phyloP scores from a whole-genome alignment of 345 rosid genomes.

The Noccaea bulbosa region DNA sequence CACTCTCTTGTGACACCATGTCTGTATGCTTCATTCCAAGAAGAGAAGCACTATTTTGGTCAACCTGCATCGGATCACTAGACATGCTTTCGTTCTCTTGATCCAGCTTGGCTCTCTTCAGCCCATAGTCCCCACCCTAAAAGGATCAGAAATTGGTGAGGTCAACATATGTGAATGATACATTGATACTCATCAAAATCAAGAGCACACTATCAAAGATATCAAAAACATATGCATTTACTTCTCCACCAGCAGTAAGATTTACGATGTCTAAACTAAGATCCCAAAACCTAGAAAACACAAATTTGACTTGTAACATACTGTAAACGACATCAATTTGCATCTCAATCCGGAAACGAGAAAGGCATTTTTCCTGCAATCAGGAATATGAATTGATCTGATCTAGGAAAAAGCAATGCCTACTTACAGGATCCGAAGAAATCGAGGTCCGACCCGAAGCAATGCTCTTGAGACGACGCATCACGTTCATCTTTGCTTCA shows the following conservation, averaged over 20 bases:
- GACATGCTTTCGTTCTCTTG: slow-evolving; percentile 51
- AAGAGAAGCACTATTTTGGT: slow-evolving; percentile 50
- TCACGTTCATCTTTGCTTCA: slow-evolving; percentile 70
- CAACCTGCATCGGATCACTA: slow-evolving; percentile 50
- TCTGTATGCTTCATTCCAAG: slow-evolving; percentile 53
- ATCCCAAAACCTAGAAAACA: slow-evolving; percentile 28
- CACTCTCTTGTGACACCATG: slow-evolving; percentile 56
- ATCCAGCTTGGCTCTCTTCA: slow-evolving; percentile 79
- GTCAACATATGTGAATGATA: slow-evolving; percentile 9
- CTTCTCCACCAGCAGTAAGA: neutral
- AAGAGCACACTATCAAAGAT: neutral
- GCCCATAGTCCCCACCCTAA: slow-evolving; percentile 74
- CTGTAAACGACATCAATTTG: slow-evolving; percentile 19
- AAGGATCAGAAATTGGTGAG: slow-evolving; percentile 24
- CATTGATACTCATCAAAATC: slow-evolving; percentile 1
- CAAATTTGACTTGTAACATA: slow-evolving; percentile 21
- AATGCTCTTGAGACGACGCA: slow-evolving; percentile 99
- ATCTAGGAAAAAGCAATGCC: neutral
- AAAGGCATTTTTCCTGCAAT: slow-evolving; percentile 7
- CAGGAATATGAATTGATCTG: slow-evolving; percentile 13
- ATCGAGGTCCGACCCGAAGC: slow-evolving; percentile 95
- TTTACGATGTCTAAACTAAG: slow-evolving; percentile 14
- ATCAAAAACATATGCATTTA: slow-evolving; percentile 2
- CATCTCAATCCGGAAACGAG: slow-evolving; percentile 21
- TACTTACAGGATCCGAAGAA: slow-evolving; percentile 82